A percentile compares a stretch with the other conserved stretches of the same genome.
Evolutionary conservation across 768 basidiomycete genomes (phyloP).

Genomic region (Leccinum pellstonianum): DNA sequence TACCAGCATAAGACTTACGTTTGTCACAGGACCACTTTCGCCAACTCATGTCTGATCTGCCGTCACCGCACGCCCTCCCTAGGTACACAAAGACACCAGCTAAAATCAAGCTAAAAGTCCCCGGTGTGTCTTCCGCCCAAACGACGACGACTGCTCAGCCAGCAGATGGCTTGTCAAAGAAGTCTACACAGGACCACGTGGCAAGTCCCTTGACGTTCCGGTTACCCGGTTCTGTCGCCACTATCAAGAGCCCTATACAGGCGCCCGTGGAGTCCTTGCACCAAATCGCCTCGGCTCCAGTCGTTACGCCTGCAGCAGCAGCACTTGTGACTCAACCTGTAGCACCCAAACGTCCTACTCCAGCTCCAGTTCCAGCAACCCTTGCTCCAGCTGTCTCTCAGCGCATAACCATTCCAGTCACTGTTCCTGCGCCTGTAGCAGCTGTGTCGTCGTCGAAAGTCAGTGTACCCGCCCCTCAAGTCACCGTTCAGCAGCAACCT

Average conservation of each 20-base stretch:
- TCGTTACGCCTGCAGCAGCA: constrained; percentile 13
- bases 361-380: constrained; percentile 26
- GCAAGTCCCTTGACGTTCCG: constrained; percentile 22
- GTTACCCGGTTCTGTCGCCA: constrained; percentile 21
- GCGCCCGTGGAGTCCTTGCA: constrained; percentile 15
- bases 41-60: constrained; percentile 75
- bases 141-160: constrained; percentile 12
- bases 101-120: constrained; percentile 75
- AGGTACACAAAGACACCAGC: constrained; percentile 57
- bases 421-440: constrained; percentile 11
- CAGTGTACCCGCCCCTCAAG: constrained; percentile 33
- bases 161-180: constrained; percentile 15
- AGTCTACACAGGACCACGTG: constrained; percentile 17
- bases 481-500: constrained; percentile 32
- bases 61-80: constrained; percentile 60
- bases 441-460: constrained; percentile 18
- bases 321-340: constrained; percentile 20
- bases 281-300: constrained; percentile 18
- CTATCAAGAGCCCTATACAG: constrained; percentile 25
- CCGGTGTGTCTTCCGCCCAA: constrained; percentile 34
- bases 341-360: constrained; percentile 26
- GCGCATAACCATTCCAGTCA: constrained; percentile 20
- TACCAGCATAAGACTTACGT: constrained; percentile 10
- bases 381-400: constrained; percentile 19
- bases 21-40: constrained; percentile 64